Conservation (phyloP, 108 stramenopile species). For the Cyclotella sp. region DNA sequence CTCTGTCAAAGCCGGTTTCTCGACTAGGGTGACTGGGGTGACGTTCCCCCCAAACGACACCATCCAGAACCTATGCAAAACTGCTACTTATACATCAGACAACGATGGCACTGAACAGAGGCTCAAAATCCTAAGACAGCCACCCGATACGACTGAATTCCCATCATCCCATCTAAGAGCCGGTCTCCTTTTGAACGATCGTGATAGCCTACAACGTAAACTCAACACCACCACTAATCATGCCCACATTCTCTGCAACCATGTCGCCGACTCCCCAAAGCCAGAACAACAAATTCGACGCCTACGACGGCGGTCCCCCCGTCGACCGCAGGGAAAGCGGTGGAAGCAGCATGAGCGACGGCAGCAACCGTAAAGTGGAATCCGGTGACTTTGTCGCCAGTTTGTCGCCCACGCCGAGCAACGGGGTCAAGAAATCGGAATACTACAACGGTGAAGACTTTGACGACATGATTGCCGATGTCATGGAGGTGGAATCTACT, state of each 20-base stretch:
- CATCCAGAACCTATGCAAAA: too few relatives aligned
- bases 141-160: conserved; percentile 4
- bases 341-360: conserved; percentile 12
- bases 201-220: neutral
- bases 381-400: neutral
- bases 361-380: neutral
- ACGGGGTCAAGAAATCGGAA: neutral
- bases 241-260: neutral
- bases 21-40: too few relatives aligned
- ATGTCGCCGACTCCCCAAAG: neutral
- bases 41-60: too few relatives aligned
- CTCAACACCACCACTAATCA: neutral
- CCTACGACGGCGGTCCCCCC: conserved; percentile 20
- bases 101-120: too few relatives aligned
- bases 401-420: neutral
- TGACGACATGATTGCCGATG: conserved; percentile 39
- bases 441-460: conserved; percentile 37
- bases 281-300: conserved; percentile 6
- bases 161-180: neutral
- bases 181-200: neutral
- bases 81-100: too few relatives aligned
- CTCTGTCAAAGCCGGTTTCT: too few relatives aligned
- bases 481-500: conserved; percentile 6
- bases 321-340: conserved; percentile 10
- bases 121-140: neutral